These are phyloP conservation scores for Closterium sp. DNA, from an alignment of 139 green algal genomes.

Conservation along the genomic window DNA sequence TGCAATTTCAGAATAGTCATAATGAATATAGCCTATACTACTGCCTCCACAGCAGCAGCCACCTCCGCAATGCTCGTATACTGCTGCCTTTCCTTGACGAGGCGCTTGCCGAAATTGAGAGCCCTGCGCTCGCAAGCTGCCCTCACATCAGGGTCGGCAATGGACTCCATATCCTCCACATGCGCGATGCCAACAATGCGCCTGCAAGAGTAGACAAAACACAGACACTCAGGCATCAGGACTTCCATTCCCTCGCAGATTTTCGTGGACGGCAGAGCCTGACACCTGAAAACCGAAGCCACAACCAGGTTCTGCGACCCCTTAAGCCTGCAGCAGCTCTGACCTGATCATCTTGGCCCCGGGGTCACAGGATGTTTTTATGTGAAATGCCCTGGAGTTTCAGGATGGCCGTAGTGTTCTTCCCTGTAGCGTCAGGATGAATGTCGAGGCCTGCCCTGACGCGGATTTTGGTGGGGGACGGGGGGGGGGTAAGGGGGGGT, in stretches of 20 bases:
- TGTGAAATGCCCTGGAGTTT: no score
- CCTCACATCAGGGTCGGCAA: constrained; percentile 68
- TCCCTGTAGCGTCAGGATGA: no score
- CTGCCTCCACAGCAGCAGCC: neutral
- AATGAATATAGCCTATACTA: neutral
- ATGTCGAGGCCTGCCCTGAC: no score
- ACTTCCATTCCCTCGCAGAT: neutral
- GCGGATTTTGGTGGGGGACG: no score
- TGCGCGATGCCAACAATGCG: constrained; percentile 92
- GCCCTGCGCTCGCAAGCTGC: constrained; percentile 76
- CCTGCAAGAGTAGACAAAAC: constrained; percentile 37
- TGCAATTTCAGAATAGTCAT: no score
- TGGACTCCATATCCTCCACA: constrained; percentile 87
- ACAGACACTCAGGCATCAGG: neutral
- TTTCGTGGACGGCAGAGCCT: no score
- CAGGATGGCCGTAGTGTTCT: no score
- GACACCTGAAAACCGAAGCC: neutral
- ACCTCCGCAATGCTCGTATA: neutral
- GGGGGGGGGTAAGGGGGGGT: no score
- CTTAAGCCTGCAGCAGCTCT: no score
- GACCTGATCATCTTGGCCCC: constrained; percentile 59
- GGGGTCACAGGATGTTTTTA: no score
- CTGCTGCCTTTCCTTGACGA: constrained; percentile 16
- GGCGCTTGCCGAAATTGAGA: constrained; percentile 62
- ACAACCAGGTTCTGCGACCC: no score